Percentiles rank a stretch among this genome's conserved stretches.
Conservation (phyloP, 2,329 filamentous ascomycete genomes). For the Fusarium coicis region DNA sequence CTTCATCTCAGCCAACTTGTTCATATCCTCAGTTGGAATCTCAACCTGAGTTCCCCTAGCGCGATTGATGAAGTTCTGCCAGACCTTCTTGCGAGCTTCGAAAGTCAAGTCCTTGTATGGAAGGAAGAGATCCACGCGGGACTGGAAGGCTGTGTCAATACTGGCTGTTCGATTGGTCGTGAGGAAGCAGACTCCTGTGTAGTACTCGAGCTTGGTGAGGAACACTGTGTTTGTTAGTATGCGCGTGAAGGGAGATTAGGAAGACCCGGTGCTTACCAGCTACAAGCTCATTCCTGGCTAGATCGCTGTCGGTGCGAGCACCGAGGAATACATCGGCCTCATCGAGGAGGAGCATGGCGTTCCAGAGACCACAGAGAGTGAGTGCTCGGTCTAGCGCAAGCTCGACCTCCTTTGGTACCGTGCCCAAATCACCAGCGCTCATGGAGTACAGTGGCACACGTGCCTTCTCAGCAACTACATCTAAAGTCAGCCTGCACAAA, state of each 20-base stretch:
- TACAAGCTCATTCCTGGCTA: slow-evolving; percentile 55
- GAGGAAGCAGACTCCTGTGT: slow-evolving; percentile 52
- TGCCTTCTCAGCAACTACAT: slow-evolving; percentile 51
- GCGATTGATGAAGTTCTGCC: slow-evolving; percentile 50
- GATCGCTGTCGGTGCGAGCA: slow-evolving; percentile 46
- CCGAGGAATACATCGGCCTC: slow-evolving; percentile 51
- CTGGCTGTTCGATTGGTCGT: slow-evolving; percentile 51
- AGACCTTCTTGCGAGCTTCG: slow-evolving; percentile 47
- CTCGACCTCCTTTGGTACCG: slow-evolving; percentile 49
- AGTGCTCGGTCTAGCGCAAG: slow-evolving; percentile 47
- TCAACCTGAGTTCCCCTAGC: slow-evolving; percentile 44
- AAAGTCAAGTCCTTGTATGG: slow-evolving; percentile 47
- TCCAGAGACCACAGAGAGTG: slow-evolving; percentile 59
- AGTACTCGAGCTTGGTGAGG: slow-evolving; percentile 49
- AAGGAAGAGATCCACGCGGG: slow-evolving; percentile 47
- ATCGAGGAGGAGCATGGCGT: slow-evolving; percentile 52
- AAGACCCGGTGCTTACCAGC: slow-evolving; percentile 13
- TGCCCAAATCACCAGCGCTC: slow-evolving; percentile 54
- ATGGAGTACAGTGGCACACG: slow-evolving; percentile 53
- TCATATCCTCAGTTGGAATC: slow-evolving; percentile 42
- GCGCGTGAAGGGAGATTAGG: accelerated
- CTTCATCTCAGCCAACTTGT: slow-evolving; percentile 51
- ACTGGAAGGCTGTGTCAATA: slow-evolving; percentile 53
- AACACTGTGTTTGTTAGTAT: slow-evolving; percentile 32
- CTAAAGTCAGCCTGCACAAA: too few relatives aligned